Percentiles rank a stretch among this genome's conserved stretches.
These are phyloP conservation scores for Sugiyamaella paludigena DNA, from an alignment of 1,139 yeast genomes.

Conservation along the genomic window DNA sequence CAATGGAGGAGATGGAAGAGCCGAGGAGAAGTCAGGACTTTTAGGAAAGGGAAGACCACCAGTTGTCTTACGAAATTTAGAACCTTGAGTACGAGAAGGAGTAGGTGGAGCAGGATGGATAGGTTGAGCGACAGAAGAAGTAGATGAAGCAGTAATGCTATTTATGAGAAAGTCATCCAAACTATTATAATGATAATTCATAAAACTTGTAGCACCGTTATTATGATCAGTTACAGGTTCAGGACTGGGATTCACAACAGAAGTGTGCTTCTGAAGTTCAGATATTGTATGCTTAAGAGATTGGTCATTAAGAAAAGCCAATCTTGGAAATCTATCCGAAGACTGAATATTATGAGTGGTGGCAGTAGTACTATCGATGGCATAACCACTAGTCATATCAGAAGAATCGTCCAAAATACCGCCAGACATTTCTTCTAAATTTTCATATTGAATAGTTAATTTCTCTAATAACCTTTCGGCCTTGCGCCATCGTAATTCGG, in stretches of 20 bases:
- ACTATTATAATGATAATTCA: conserved; percentile 14
- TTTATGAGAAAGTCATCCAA: conserved; percentile 9
- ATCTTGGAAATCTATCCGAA: conserved; percentile 1
- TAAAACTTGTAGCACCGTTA: too few species aligned
- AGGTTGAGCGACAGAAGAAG: not conserved
- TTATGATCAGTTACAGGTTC: too few species aligned
- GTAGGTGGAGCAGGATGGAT: not conserved
- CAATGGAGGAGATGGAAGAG: conserved; percentile 7
- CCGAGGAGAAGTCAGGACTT: not conserved
- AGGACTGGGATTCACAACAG: not conserved
- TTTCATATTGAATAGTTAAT: conserved; percentile 26
- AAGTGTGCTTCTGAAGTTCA: conserved; percentile 15
- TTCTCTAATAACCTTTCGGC: conserved; percentile 28
- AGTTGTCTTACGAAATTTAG: too few species aligned
- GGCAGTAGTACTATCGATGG: not conserved
- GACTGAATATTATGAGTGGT: not conserved
- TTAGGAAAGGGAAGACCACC: too few species aligned
- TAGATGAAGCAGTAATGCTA: not conserved
- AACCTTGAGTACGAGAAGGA: not conserved
- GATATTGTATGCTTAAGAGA: conserved; percentile 12
- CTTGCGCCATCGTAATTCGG: conserved; percentile 26
- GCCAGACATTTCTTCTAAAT: conserved; percentile 17
- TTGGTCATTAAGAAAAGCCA: conserved; percentile 10
- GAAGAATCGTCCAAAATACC: not conserved
- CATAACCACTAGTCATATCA: not conserved